Evolutionary conservation across 2,329 filamentous ascomycete species (phyloP), one percentile per base, ranked within the genome.

Genomic region (Fusarium sp.): DNA sequence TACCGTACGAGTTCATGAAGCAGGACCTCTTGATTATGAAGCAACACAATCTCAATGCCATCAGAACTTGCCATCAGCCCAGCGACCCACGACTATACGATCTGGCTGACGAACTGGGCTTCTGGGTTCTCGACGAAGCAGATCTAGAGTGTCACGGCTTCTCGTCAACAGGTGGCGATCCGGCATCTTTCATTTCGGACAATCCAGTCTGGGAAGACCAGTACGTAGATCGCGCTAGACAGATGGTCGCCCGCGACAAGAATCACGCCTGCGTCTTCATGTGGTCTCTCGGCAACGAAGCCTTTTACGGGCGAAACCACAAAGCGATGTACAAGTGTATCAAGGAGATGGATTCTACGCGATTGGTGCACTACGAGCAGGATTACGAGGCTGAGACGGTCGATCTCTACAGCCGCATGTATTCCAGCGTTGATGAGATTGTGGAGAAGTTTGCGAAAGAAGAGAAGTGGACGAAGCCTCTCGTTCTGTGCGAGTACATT

Each of bases 231-330:
- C 88, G 92, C 5, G 89, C 90, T 63, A 81, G 84, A 52, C 89
- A 92, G 67, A 81, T 94, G 70, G 86, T 94, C 0, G 86, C 90
- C 74, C 86, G 92, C 16, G 91, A 93, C 81, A 92, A 93, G 81
- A 91, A 93, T 66, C 90, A 93, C 72, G 80, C 92, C 0, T 91
- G 87, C 10, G 85, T 94, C 52, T 89, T 94, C 62, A 88, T 93
- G 57, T 94, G 92, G 92, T 92, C 89, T 30, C 83, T 94, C 1
- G 92, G 92, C 0, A 94, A 94, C 76, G 92, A 94, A 78, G 88
- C 91, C 0, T 93, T 92, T 78, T 93, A 92, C 76, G 92, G 92
- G 1, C 82, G 84, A 14, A 94, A 94, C 76, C 90, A 92, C 77
- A 85, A 85, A 45, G 89, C 88, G 72, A 68, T 68, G 66, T 64